Base-by-base conservation (phyloP, 805 yeast species). In the Maudiozyma serrabonitensis region DNA sequence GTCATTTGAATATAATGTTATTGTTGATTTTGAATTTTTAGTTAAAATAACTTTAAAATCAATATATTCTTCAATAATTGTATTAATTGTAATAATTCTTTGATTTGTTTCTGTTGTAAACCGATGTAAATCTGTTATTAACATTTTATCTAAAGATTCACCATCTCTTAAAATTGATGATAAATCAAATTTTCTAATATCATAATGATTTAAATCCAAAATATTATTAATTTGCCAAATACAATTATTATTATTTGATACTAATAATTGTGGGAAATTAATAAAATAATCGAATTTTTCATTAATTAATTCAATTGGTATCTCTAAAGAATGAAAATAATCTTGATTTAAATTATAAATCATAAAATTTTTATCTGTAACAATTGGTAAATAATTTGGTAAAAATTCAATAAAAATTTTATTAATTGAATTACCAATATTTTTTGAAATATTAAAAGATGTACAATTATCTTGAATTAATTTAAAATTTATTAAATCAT, bases 61-160 rank as follows among this genome's bases (percentile, higher is more conserved):
- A 12, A 40, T 31, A 34, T 41, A 40, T 15, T 31, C 15, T 8
- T 39, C 7, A 19, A 28, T 41, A 8, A 25, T 4, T n/a, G 31
- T 18, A 25, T 46, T 32, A 11, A 53, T 12, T 3, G 48, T 35
- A 11, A 53, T 21, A 3, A 51, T 23, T 45, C 55, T 50, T 42
- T 51, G 40, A 32, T 44, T 48, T 6, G 55, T 50, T 42, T 48
- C 53, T 4, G 43, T 7, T 7, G 43, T 38, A 18, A 26, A 45
- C 6, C 23, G n/a, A 16, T 11, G n/a, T 25, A 35, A 18, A 48
- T 38, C n/a, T 41, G 21, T 18, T 26, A 23, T 31, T 8, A 23
- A n/a, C 23, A 47, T 21, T 15, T 39, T 13, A 18, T 16, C n/a
- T 15, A 48, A 5, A n/a, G 21, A 13, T 46, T 49, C 52, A 11